Conservation (phyloP, 345 rosid species). For the Nasturtium officinale region DNA sequence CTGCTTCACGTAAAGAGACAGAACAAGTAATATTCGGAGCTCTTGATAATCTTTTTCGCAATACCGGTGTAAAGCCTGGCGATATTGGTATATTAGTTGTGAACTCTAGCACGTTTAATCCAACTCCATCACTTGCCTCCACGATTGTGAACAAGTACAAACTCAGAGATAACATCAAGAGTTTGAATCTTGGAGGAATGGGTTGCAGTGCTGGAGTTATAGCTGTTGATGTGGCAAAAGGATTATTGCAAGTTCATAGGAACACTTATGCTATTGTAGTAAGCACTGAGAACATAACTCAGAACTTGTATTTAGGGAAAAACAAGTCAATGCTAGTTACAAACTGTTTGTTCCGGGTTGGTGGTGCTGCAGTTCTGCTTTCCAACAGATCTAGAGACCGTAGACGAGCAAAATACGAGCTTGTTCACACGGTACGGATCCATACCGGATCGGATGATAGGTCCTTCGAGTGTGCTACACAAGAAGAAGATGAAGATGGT, state of each 20-base stretch:
- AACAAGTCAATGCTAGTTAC: conserved; percentile 62
- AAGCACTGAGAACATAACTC: conserved; percentile 60
- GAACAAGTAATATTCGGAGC: conserved; percentile 94
- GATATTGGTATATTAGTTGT: conserved; percentile 67
- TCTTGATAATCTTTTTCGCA: conserved; percentile 68
- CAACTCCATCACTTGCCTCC: conserved; percentile 57
- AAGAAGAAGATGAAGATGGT: conserved; percentile 58
- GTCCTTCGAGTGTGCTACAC: conserved; percentile 56
- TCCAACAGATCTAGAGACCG: conserved; percentile 54
- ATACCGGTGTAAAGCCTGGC: conserved; percentile 63
- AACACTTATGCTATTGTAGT: conserved; percentile 64
- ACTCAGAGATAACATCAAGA: conserved; percentile 50
- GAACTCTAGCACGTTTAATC: conserved; percentile 41
- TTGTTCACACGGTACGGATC: conserved; percentile 58
- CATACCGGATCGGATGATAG: conserved; percentile 64
- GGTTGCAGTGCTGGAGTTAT: conserved; percentile 62
- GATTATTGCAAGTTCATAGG: conserved; percentile 48
- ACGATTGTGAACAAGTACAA: conserved; percentile 50
- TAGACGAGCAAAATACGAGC: conserved; percentile 54
- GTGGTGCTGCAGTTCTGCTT: conserved; percentile 62
- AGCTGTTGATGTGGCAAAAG: conserved; percentile 56
- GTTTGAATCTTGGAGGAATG: conserved; percentile 63
- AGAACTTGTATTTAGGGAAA: conserved; percentile 53
- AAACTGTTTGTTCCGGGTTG: conserved; percentile 60
- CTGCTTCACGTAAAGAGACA: conserved; percentile 88